phyloP scores from a whole-genome alignment of 805 yeast species.

The Scheffersomyces coipomensis region DNA sequence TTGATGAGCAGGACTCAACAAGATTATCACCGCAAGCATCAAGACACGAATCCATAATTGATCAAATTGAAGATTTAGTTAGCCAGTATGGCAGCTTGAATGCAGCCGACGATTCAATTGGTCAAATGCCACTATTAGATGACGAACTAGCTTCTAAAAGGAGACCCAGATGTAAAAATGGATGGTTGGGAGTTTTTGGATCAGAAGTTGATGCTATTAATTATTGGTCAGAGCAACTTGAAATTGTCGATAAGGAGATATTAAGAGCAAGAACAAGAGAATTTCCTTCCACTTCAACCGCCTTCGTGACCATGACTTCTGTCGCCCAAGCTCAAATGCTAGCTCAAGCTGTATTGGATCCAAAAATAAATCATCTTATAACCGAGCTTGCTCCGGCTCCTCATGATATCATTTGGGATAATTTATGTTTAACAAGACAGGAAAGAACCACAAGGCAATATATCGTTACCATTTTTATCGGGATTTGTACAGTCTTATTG shows the following conservation, averaged over 20 bases:
- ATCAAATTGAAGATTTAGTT: slow-evolving; percentile 16
- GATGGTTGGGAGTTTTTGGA: slow-evolving; percentile 65
- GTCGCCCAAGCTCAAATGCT: slow-evolving; percentile 96
- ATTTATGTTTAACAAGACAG: slow-evolving; percentile 73
- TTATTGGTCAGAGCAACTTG: slow-evolving; percentile 66
- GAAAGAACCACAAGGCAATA: slow-evolving; percentile 68
- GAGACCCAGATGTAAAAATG: slow-evolving; percentile 65
- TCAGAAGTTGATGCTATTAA: slow-evolving; percentile 78
- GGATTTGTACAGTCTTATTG: slow-evolving; percentile 67
- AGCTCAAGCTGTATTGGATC: slow-evolving; percentile 93
- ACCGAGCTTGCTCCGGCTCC: slow-evolving; percentile 94
- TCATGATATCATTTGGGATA: slow-evolving; percentile 91
- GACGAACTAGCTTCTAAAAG: slow-evolving; percentile 18
- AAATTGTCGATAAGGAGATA: slow-evolving; percentile 70
- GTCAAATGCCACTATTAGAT: slow-evolving; percentile 21
- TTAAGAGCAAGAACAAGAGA: slow-evolving; percentile 60
- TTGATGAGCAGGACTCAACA: slow-evolving; percentile 3
- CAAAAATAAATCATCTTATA: slow-evolving; percentile 78
- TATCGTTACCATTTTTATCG: slow-evolving; percentile 63
- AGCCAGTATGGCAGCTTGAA: slow-evolving; percentile 6
- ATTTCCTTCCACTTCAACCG: slow-evolving; percentile 83
- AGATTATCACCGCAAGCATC: not conserved
- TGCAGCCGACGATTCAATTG: slow-evolving; percentile 8
- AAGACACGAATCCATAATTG: slow-evolving; percentile 18
- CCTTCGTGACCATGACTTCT: slow-evolving; percentile 91